These are phyloP conservation scores for Medicago truncatula DNA, from an alignment of 306 rosid genomes.

Conservation along the genomic window DNA sequence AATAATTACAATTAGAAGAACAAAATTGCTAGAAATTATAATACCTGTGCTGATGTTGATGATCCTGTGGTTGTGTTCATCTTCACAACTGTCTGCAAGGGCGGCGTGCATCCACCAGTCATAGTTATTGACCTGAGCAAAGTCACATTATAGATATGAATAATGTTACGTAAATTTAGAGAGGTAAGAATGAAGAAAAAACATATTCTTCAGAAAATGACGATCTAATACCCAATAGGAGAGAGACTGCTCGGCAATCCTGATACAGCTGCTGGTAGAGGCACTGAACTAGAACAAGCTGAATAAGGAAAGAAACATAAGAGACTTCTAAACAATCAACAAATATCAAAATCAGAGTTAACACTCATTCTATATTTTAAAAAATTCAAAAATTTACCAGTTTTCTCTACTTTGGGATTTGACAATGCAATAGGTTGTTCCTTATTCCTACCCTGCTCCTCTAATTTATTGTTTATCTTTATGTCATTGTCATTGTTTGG, in stretches of 20 bases:
- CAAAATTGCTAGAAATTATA: slow-evolving; percentile 14
- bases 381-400: slow-evolving; percentile 52
- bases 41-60: slow-evolving; percentile 51
- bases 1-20: slow-evolving; percentile 20
- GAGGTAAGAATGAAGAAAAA: slow-evolving; percentile 32
- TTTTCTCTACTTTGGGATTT: slow-evolving; percentile 47
- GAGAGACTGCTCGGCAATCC: slow-evolving; percentile 52
- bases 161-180: slow-evolving; percentile 9
- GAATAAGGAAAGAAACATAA: slow-evolving; percentile 41
- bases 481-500: slow-evolving; percentile 41
- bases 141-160: slow-evolving; percentile 22
- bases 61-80: slow-evolving; percentile 40
- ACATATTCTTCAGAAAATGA: slow-evolving; percentile 35
- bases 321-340: slow-evolving; percentile 32
- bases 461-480: slow-evolving; percentile 36
- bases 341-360: slow-evolving; percentile 37
- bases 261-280: slow-evolving; percentile 49
- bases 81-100: slow-evolving; percentile 47
- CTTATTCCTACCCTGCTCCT: slow-evolving; percentile 42
- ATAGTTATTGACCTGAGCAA: slow-evolving; percentile 40
- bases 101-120: slow-evolving; percentile 44
- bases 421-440: slow-evolving; percentile 42
- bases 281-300: slow-evolving; percentile 50
- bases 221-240: slow-evolving; percentile 57
- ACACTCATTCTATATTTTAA: background rate